Percentiles rank a stretch among this genome's conserved stretches.
These are phyloP conservation scores for Globisporangium spiculum DNA, from an alignment of 352 stramenopile genomes.

Conservation along the genomic window DNA sequence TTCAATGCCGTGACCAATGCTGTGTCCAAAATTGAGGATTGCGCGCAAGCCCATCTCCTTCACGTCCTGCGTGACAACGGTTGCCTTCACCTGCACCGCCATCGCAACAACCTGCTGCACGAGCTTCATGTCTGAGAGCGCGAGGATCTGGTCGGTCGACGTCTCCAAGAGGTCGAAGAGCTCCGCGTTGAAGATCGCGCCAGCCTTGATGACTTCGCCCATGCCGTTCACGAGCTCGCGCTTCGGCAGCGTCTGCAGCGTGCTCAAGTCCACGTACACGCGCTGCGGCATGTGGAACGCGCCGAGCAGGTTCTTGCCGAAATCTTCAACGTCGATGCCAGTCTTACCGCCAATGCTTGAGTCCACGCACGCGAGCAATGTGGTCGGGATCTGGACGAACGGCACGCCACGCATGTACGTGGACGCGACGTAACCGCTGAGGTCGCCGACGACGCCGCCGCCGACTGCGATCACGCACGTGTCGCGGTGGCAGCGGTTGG, in stretches of 20 bases:
- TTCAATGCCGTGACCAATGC: conserved; percentile 98
- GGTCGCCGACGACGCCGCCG: conserved; percentile 97
- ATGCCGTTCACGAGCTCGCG: conserved; percentile 95
- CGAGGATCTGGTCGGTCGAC: conserved; percentile 81
- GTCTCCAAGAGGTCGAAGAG: conserved; percentile 95
- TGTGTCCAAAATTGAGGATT: conserved; percentile 99
- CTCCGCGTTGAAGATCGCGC: conserved; percentile 92
- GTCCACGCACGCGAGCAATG: conserved; percentile 98
- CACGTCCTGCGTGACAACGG: conserved; percentile 94
- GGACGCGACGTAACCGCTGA: conserved; percentile 96
- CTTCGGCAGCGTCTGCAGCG: conserved; percentile 93
- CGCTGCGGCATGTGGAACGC: conserved; percentile 98
- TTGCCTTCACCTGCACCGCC: conserved; percentile 92
- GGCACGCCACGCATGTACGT: conserved; percentile 95
- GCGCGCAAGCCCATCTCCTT: conserved; percentile 94
- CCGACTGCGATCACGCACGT: conserved; percentile 88
- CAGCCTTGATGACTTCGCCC: conserved; percentile 98
- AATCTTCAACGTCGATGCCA: conserved; percentile 93
- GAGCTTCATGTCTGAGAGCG: conserved; percentile 58
- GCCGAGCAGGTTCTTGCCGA: conserved; percentile 97
- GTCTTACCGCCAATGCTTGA: conserved; percentile 98
- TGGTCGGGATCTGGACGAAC: conserved; percentile 94
- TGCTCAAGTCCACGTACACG: conserved; percentile 95
- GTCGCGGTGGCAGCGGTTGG: conserved; percentile 79
- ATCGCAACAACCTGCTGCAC: conserved; percentile 65